Evolutionary conservation across 176 grass and related monocot genomes (phyloP).

Genomic region (Zoysia pacifica): DNA sequence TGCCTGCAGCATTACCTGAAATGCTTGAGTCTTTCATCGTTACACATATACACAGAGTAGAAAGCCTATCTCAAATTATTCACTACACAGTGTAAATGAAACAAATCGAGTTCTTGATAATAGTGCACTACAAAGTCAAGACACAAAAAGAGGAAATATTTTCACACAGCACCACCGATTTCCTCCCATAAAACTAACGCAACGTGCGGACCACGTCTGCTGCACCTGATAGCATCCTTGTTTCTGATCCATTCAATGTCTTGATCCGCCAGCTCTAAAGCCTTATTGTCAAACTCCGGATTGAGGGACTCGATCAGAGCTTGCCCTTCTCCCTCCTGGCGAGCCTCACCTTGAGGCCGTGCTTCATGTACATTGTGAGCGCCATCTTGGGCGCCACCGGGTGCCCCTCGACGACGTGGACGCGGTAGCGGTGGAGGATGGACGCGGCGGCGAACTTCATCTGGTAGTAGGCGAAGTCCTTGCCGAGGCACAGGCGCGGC

Average conservation of each 20-base stretch:
- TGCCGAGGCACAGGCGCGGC: slow-evolving; percentile 80
- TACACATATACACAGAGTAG: slow-evolving; percentile 32
- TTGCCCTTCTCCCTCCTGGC: slow-evolving; percentile 51
- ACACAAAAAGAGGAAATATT: neutral
- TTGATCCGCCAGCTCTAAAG: neutral
- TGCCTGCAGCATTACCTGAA: slow-evolving; percentile 25
- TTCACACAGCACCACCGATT: slow-evolving; percentile 10
- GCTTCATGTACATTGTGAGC: slow-evolving; percentile 96
- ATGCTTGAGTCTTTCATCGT: slow-evolving; percentile 28
- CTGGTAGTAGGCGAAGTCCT: slow-evolving; percentile 98
- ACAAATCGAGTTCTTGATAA: slow-evolving; percentile 30
- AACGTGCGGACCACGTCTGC: slow-evolving; percentile 1
- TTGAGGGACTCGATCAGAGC: slow-evolving; percentile 21
- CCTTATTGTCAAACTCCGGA: neutral
- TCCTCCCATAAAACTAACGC: neutral
- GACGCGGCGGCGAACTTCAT: slow-evolving; percentile 90
- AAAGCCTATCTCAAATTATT: slow-evolving; percentile 8
- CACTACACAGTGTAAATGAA: slow-evolving; percentile 36
- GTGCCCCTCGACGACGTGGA: slow-evolving; percentile 62
- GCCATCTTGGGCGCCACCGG: slow-evolving; percentile 80
- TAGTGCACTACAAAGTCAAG: neutral
- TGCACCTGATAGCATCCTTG: neutral
- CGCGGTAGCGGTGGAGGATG: slow-evolving; percentile 70
- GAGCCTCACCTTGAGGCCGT: slow-evolving; percentile 83
- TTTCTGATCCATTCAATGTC: neutral